Conservation (phyloP, 345 rosid species). For the Heritiera littoralis region DNA sequence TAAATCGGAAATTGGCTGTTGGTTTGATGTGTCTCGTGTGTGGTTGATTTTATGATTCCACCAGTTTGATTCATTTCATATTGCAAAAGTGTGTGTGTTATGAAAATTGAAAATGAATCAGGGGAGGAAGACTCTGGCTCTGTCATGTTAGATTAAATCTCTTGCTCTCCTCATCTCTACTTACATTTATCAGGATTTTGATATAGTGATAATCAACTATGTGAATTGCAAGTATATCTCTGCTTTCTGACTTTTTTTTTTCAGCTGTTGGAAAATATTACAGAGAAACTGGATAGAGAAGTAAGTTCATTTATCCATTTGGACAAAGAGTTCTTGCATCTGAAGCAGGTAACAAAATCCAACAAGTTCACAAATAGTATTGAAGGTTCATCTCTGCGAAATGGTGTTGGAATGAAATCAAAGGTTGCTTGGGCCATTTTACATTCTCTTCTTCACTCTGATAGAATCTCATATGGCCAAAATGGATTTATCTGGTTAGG, state of each 20-base stretch:
- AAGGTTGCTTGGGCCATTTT: constrained; percentile 82
- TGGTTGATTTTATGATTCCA: constrained; percentile 7
- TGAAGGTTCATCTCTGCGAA: constrained; percentile 39
- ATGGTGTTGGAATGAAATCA: constrained; percentile 50
- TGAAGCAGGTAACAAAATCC: constrained; percentile 75
- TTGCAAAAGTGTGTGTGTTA: background rate
- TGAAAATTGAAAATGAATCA: background rate
- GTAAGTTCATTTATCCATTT: constrained; percentile 86
- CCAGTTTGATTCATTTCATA: constrained; percentile 13
- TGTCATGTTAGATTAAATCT: constrained; percentile 17
- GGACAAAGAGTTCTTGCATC: constrained; percentile 80
- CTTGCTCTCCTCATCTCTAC: constrained; percentile 19
- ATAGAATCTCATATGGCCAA: constrained; percentile 69
- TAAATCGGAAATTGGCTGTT: background rate
- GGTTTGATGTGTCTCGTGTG: background rate
- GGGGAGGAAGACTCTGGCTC: background rate
- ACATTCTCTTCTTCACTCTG: constrained; percentile 97
- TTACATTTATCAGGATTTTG: background rate
- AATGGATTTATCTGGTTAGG: constrained; percentile 97
- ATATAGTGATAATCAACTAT: background rate
- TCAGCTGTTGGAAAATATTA: constrained; percentile 82
- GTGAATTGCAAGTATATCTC: background rate
- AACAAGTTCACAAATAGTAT: constrained; percentile 63
- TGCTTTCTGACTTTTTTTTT: constrained; percentile 25
- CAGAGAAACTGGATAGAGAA: constrained; percentile 75